Conservation (phyloP, 2,329 filamentous ascomycete genomes). For the Claviceps sp. region DNA sequence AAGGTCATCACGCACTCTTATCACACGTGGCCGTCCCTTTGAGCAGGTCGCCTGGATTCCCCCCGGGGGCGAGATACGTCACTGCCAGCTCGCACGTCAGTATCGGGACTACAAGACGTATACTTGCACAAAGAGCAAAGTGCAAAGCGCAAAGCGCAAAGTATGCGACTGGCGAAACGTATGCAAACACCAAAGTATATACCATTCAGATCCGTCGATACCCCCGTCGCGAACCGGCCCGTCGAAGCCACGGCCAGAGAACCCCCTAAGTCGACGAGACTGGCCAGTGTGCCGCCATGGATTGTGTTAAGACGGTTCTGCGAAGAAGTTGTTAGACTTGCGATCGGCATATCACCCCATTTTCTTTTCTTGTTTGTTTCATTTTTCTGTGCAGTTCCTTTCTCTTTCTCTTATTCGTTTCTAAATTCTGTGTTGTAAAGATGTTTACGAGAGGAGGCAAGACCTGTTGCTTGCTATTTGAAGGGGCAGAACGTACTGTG, state of each 20-base stretch:
- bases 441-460: too few species aligned
- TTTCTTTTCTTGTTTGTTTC: background rate
- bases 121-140: too few species aligned
- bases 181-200: background rate
- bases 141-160: too few species aligned
- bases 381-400: background rate
- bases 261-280: conserved; percentile 55
- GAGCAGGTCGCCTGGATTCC: conserved; percentile 41
- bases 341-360: too few species aligned
- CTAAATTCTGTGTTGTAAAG: too few species aligned
- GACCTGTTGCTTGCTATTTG: too few species aligned
- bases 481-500: conserved; percentile 37
- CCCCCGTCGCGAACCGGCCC: conserved; percentile 48
- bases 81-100: conserved; percentile 28
- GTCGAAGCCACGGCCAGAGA: conserved; percentile 53
- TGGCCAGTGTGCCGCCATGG: conserved; percentile 68
- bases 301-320: conserved; percentile 66
- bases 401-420: background rate
- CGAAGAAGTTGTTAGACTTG: too few species aligned
- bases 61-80: conserved; percentile 48
- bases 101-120: background rate
- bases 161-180: background rate
- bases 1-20: conserved; percentile 33
- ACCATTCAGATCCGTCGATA: conserved; percentile 54
- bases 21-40: conserved; percentile 45